Base-by-base conservation (phyloP, 2,329 filamentous ascomycete species). In the Trichoderma polysporum region DNA sequence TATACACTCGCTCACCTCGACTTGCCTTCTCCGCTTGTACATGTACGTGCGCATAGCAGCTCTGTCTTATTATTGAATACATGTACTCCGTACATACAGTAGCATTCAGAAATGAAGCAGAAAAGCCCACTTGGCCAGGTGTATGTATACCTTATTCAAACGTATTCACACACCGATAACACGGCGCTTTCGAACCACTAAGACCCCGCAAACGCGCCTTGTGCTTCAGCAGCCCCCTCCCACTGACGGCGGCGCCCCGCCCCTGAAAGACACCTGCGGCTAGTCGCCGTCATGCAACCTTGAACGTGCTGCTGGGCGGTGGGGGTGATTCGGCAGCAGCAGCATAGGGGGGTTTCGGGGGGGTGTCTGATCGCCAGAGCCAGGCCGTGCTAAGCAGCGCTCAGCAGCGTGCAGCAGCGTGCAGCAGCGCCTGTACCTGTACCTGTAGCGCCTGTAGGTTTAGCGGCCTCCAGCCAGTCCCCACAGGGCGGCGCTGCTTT, bases 131-230 rank as follows among this genome's bases (percentile, higher is more conserved):
- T n/a, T n/a, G n/a, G n/a, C n/a, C n/a, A n/a, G n/a, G n/a, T n/a
- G n/a, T n/a, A n/a, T n/a, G n/a, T n/a, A n/a, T n/a, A n/a, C n/a
- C n/a, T n/a, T n/a, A n/a, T n/a, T n/a, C n/a, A n/a, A n/a, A n/a
- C n/a, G n/a, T 22, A 45, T 45, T 22, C 41, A 22, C 41, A 45
- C 39, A 45, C 39, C 45, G 45, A 49, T 22, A 45, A 41, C 33
- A 31, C n/a, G 25, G 17, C 60, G 50, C 25, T 19, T 41, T 37
- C 10, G 56, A 70, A 71, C 75, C 75, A 76, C 72, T 77, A 73
- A 68, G 71, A 76, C 73, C 71, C 73, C 74, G 68, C 71, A 70
- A 70, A 73, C 57, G 41, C 63, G 69, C 74, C 73, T 70, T 76
- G 74, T 76, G 75, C 71, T 54, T 70, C 68, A 59, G 68, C 56